Percentiles rank a stretch among this genome's conserved stretches.
These are phyloP conservation scores for Trametes sanguinea DNA, from an alignment of 768 basidiomycete species.

Conservation along the genomic window DNA sequence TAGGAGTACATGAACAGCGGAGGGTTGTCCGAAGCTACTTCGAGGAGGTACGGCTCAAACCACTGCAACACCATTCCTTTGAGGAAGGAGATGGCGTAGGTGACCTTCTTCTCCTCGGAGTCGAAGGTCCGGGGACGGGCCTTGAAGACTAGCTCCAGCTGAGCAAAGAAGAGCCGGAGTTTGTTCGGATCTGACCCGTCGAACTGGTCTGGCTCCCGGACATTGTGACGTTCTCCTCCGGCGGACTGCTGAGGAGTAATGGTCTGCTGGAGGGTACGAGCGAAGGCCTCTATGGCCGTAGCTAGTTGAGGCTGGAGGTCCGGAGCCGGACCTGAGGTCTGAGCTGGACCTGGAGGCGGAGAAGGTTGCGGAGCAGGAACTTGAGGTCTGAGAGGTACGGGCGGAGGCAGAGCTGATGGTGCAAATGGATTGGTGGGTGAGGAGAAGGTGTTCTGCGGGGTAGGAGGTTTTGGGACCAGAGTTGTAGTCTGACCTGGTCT, in stretches of 20 bases:
- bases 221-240: constrained; percentile 4
- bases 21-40: not conserved
- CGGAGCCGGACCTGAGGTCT: not conserved
- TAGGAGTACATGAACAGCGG: constrained; percentile 2
- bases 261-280: not conserved
- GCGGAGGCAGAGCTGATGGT: too few relatives aligned
- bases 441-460: too few relatives aligned
- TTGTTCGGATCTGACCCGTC: constrained; percentile 17
- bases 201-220: constrained; percentile 18
- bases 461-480: too few relatives aligned
- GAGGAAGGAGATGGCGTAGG: constrained; percentile 13
- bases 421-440: too few relatives aligned
- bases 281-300: not conserved
- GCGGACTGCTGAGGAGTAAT: not conserved
- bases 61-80: constrained; percentile 8
- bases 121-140: constrained; percentile 6
- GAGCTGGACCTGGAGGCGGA: not conserved
- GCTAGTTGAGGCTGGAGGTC: not conserved
- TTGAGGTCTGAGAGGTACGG: too few relatives aligned
- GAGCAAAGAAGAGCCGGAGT: constrained; percentile 11
- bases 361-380: too few relatives aligned
- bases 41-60: constrained; percentile 14
- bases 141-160: constrained; percentile 12
- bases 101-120: constrained; percentile 8
- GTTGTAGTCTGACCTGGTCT: too few relatives aligned